Evolutionary conservation across 768 basidiomycete species (phyloP).

Genomic region (Collybia sp.): DNA sequence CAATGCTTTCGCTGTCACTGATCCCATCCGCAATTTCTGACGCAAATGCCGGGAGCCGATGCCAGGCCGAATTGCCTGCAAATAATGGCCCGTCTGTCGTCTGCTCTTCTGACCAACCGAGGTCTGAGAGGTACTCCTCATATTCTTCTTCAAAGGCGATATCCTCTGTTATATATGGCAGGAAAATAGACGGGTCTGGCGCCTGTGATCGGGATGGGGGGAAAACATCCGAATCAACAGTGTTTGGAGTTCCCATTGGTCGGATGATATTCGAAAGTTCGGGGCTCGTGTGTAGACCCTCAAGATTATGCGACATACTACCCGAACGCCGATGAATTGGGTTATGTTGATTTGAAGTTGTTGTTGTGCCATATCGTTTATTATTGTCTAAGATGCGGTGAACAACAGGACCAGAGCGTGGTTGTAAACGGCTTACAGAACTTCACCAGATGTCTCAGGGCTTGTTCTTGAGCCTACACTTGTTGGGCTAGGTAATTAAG

Average conservation of each 20-base stretch:
- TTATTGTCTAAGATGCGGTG: constrained; percentile 64
- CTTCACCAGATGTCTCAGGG: constrained; percentile 87
- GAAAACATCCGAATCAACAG: constrained; percentile 88
- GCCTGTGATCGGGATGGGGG: constrained; percentile 89
- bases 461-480: constrained; percentile 86
- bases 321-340: constrained; percentile 70
- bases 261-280: constrained; percentile 73
- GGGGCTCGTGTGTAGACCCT: constrained; percentile 70
- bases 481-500: constrained; percentile 5
- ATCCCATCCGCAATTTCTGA: constrained; percentile 82
- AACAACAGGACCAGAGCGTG: constrained; percentile 8
- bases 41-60: constrained; percentile 72
- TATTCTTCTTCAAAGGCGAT: constrained; percentile 96
- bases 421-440: constrained; percentile 67
- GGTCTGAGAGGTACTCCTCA: constrained; percentile 90
- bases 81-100: constrained; percentile 35
- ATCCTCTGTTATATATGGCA: constrained; percentile 90
- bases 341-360: constrained; percentile 46
- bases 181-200: constrained; percentile 76
- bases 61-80: constrained; percentile 67
- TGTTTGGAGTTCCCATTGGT: constrained; percentile 70
- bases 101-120: constrained; percentile 68
- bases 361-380: constrained; percentile 74
- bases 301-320: constrained; percentile 79
- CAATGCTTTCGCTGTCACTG: constrained; percentile 93